Evolutionary conservation across 2,329 filamentous ascomycete species (phyloP), one percentile per base, ranked within the genome.

Genomic region (Penicillium sp.): DNA sequence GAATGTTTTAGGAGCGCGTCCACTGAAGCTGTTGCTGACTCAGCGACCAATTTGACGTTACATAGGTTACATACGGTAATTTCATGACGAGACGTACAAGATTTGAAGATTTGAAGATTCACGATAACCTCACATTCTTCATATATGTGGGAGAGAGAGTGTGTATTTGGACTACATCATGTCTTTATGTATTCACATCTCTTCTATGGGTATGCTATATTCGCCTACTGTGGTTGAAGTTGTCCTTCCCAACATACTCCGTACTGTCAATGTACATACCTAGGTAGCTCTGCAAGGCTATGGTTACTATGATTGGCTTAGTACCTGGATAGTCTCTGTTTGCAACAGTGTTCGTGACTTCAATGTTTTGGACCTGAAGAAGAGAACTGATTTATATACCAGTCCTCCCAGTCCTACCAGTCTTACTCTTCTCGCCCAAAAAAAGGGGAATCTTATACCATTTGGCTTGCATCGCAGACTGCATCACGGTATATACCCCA

Each of bases 1-100:
- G 53, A 52, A 55, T 53, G 58, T 64, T 61, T 63, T 62, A 57
- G 56, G 56, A 46, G 31, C 53, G 53, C 48, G 53, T 32, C 29
- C 29, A 31, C 2, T 55, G 47, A 55, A 52, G 39, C 44, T 35
- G 4, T 2, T 16, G 61, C 56, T 66, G 56, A 66, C 59, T 65
- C 57, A 66, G 40, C 49, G 24, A 2, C 9, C 37, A 57, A 57
- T 46, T 20, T 56, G 52, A 61, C 58, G 10, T n/a, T 22, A 9
- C 14, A 48, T 57, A 63, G 60, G 8, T n/a, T 22, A 9, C 14
- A 48, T 57, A 63, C 61, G 8, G n/a, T 29, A 42, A 61, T 54
- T 49, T 35, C 29, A 29, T 48, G 44, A 48, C 32, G 5, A 24
- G 1, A n/a, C n/a, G n/a, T n/a, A n/a, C n/a, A n/a, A n/a, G n/a